Percentiles rank a stretch among this genome's conserved stretches.
phyloP scores from a whole-genome alignment of 1,284 basidiomycete species.

The Hemileia vastatrix region DNA sequence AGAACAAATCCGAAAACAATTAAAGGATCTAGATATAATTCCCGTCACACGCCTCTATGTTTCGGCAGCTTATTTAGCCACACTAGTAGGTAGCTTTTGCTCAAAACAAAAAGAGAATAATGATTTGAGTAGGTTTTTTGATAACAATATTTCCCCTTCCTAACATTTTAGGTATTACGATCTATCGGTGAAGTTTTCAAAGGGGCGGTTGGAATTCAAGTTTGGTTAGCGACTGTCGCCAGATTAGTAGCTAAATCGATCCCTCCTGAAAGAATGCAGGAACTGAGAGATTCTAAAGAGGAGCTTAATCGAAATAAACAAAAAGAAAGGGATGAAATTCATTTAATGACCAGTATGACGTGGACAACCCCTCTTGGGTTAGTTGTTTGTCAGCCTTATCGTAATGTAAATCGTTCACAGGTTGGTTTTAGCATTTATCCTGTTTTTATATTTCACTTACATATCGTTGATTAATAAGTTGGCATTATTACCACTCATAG shows the following conservation, averaged over 20 bases:
- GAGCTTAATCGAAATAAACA: background rate
- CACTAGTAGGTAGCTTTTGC: slow-evolving; percentile 50
- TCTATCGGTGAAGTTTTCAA: slow-evolving; percentile 88
- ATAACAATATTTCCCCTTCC: background rate
- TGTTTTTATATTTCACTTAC: too few relatives aligned
- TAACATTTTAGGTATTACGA: slow-evolving; percentile 52
- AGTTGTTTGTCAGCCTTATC: slow-evolving; percentile 93
- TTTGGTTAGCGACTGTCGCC: slow-evolving; percentile 75
- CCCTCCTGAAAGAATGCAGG: slow-evolving; percentile 56
- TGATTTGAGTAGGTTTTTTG: slow-evolving; percentile 8
- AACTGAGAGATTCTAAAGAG: slow-evolving; percentile 22
- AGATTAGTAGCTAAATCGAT: slow-evolving; percentile 80
- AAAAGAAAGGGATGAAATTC: slow-evolving; percentile 52
- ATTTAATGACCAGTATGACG: slow-evolving; percentile 90
- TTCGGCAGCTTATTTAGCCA: slow-evolving; percentile 73
- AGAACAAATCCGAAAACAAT: slow-evolving; percentile 85
- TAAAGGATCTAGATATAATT: slow-evolving; percentile 67
- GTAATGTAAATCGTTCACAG: slow-evolving; percentile 68
- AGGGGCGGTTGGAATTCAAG: slow-evolving; percentile 83
- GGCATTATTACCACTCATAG: slow-evolving; percentile 25
- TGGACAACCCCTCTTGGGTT: slow-evolving; percentile 94
- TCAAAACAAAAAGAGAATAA: background rate
- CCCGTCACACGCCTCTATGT: slow-evolving; percentile 62
- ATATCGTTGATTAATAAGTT: too few relatives aligned
- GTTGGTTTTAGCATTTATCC: slow-evolving; percentile 29